Conservation (phyloP, 1,139 yeast genomes). For the Yamadazyma aaseri region DNA sequence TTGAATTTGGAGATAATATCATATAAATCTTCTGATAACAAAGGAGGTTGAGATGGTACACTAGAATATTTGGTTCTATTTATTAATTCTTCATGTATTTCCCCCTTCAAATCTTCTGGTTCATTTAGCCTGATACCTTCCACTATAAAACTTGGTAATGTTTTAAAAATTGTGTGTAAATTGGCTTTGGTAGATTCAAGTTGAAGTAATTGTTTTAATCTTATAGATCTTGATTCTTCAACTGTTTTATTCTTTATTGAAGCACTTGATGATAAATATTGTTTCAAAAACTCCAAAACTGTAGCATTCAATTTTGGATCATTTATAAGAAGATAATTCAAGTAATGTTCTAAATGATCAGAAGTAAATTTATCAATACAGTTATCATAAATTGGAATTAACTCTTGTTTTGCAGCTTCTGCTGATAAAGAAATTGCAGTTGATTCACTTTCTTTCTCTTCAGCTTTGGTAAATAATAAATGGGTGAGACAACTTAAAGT, state of each 20-base stretch:
- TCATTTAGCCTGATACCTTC: conserved; percentile 25
- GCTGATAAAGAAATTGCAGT: conserved; percentile 6
- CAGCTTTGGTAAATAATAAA: conserved; percentile 35
- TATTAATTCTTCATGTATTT: conserved; percentile 28
- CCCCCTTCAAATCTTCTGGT: conserved; percentile 14
- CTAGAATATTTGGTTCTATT: conserved; percentile 35
- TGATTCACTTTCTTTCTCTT: conserved; percentile 26
- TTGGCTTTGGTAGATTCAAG: conserved; percentile 31
- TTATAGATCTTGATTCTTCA: conserved; percentile 30
- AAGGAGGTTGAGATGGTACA: conserved; percentile 62
- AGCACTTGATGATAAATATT: conserved; percentile 41
- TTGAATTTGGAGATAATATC: conserved; percentile 60
- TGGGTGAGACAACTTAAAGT: conserved; percentile 48
- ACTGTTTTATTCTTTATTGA: conserved; percentile 32
- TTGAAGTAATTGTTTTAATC: conserved; percentile 35
- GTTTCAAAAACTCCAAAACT: conserved; percentile 38
- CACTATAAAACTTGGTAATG: conserved; percentile 63
- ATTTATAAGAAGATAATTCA: conserved; percentile 32
- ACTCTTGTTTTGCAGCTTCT: conserved; percentile 14
- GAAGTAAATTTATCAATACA: conserved; percentile 42
- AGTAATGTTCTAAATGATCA: conserved; percentile 30
- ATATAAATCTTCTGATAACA: conserved; percentile 57
- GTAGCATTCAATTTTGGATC: conserved; percentile 37
- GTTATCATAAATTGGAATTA: conserved; percentile 30
- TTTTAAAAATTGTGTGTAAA: conserved; percentile 50